Conservation (phyloP, 176 grass and related monocot species). For the Zoysia pacifica region DNA sequence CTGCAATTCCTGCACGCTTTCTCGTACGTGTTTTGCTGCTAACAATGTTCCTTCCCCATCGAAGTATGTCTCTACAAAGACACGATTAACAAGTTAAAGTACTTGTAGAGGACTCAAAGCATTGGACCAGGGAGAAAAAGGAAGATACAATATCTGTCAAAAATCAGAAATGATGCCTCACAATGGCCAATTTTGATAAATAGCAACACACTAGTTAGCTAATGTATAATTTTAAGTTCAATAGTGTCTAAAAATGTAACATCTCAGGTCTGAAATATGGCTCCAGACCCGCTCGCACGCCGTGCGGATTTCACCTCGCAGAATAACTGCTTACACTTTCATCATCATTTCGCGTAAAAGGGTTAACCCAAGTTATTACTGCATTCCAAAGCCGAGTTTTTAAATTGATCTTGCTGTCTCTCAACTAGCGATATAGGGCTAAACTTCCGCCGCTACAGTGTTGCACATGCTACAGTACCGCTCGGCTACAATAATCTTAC, state of each 20-base stretch:
- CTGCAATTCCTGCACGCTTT: conserved; percentile 81
- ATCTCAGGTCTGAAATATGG: too few relatives aligned
- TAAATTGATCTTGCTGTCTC: too few relatives aligned
- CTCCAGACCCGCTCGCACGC: too few relatives aligned
- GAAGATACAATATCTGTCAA: neutral
- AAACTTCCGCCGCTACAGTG: too few relatives aligned
- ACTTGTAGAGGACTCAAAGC: neutral
- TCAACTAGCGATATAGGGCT: too few relatives aligned
- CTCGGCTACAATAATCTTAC: too few relatives aligned
- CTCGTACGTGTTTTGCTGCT: conserved; percentile 89
- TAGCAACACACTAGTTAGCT: conserved; percentile 1
- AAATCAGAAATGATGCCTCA: neutral
- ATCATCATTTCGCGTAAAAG: too few relatives aligned
- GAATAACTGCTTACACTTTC: too few relatives aligned
- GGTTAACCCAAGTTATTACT: too few relatives aligned
- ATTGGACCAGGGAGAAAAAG: neutral
- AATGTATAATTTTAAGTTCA: neutral
- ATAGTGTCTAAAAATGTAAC: neutral
- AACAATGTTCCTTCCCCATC: conserved; percentile 93
- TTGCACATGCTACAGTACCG: too few relatives aligned
- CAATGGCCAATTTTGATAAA: neutral
- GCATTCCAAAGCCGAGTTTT: too few relatives aligned
- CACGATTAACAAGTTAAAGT: conserved; percentile 27
- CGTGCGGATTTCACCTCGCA: too few relatives aligned
- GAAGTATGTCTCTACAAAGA: conserved; percentile 76